Evolutionary conservation across 805 yeast genomes (phyloP).

Genomic region (Saccharomycopsis malanga): DNA sequence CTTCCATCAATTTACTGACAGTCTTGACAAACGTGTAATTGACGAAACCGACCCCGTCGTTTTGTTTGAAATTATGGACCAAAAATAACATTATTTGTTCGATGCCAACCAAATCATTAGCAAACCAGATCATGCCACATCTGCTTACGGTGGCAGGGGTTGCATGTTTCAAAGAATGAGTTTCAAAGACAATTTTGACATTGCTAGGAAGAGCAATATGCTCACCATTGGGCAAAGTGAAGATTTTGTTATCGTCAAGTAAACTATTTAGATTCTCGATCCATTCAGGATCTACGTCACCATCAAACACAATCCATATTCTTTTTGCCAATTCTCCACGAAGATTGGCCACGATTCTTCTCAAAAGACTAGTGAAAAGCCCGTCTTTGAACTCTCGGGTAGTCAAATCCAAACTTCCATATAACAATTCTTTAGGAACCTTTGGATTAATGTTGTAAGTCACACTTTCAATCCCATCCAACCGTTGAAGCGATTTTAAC

Average conservation of each 20-base stretch:
- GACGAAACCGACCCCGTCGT: not conserved
- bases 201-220: constrained; percentile 60
- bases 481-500: constrained; percentile 35
- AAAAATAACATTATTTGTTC: constrained; percentile 8
- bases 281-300: constrained; percentile 93
- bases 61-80: constrained; percentile 1
- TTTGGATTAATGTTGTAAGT: constrained; percentile 63
- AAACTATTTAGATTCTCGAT: constrained; percentile 87
- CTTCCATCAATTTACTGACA: not conserved
- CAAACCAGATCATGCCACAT: constrained; percentile 83
- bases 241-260: constrained; percentile 73
- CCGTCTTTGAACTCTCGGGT: constrained; percentile 96
- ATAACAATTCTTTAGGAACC: constrained; percentile 57
- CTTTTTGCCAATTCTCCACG: constrained; percentile 51
- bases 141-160: constrained; percentile 91
- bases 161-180: constrained; percentile 53
- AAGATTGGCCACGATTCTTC: constrained; percentile 45
- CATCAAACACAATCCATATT: constrained; percentile 82
- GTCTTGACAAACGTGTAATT: not conserved
- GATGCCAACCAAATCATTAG: constrained; percentile 27
- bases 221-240: constrained; percentile 89
- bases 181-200: constrained; percentile 69
- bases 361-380: constrained; percentile 56
- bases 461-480: constrained; percentile 33
- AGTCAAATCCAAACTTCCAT: constrained; percentile 63